Evolutionary conservation across 495 filamentous ascomycete species (phyloP).

Genomic region (Penicillium longicatenatum): DNA sequence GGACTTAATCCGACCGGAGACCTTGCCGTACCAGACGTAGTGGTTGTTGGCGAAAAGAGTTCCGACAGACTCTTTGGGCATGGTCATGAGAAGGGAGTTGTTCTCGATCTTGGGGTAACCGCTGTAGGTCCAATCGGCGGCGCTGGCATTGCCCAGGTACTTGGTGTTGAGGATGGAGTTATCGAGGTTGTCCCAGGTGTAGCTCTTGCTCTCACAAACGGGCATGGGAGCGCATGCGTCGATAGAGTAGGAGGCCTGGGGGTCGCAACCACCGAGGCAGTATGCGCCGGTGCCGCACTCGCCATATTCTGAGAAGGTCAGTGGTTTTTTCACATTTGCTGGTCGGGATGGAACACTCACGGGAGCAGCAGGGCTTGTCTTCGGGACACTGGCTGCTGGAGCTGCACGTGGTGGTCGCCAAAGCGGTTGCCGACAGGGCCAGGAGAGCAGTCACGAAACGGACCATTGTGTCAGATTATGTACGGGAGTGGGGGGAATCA

Average conservation of each 20-base stretch:
- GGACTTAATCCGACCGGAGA: conserved; percentile 84
- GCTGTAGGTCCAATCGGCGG: conserved; percentile 84
- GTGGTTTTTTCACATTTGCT: background rate
- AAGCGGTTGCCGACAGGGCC: conserved; percentile 38
- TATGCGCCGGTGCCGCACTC: conserved; percentile 92
- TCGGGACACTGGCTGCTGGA: conserved; percentile 68
- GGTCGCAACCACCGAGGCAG: conserved; percentile 95
- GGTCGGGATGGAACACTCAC: conserved; percentile 55
- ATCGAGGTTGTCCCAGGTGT: conserved; percentile 67
- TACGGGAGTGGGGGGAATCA: conserved; percentile 13
- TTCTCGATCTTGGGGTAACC: conserved; percentile 67
- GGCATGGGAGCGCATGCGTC: conserved; percentile 87
- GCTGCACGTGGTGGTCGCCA: conserved; percentile 51
- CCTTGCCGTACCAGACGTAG: conserved; percentile 97
- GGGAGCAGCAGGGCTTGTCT: conserved; percentile 84
- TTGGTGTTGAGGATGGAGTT: conserved; percentile 66
- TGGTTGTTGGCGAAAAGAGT: conserved; percentile 86
- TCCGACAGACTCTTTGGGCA: conserved; percentile 77
- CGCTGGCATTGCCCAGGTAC: conserved; percentile 81
- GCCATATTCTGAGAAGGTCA: conserved; percentile 71
- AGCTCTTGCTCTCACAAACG: conserved; percentile 72
- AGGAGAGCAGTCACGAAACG: conserved; percentile 35
- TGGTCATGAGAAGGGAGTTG: conserved; percentile 73
- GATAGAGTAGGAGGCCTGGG: conserved; percentile 73
- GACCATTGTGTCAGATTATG: conserved; percentile 35